phyloP scores from a whole-genome alignment of 495 filamentous ascomycete genomes.

The Talaromyces proteolyticus region DNA sequence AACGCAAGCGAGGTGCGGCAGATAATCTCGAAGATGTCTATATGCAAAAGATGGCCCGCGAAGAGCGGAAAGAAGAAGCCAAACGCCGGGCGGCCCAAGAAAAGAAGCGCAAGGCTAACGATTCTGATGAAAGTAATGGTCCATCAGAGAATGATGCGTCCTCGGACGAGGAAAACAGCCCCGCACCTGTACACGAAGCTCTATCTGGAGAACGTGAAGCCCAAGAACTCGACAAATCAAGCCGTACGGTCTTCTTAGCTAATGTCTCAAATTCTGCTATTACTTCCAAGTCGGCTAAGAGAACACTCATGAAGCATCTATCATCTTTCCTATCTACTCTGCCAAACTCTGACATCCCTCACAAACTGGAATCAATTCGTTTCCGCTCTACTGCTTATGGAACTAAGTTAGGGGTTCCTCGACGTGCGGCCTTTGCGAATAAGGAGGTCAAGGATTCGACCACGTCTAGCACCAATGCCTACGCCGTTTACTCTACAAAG shows the following conservation, averaged over 20 bases:
- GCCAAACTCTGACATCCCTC: conserved; percentile 35
- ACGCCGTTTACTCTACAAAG: conserved; percentile 75
- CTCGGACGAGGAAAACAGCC: conserved; percentile 20
- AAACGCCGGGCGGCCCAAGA: conserved; percentile 23
- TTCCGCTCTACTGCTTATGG: conserved; percentile 89
- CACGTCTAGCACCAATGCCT: conserved; percentile 90
- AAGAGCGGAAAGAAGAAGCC: conserved; percentile 46
- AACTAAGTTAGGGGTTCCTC: conserved; percentile 63
- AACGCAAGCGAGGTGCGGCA: conserved; percentile 67
- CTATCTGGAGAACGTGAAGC: conserved; percentile 29
- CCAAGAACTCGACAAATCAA: conserved; percentile 73
- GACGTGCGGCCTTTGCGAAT: conserved; percentile 81
- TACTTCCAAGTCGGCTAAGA: conserved; percentile 72
- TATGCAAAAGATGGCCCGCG: conserved; percentile 61
- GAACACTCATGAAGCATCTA: conserved; percentile 64
- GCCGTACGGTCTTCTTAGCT: conserved; percentile 85
- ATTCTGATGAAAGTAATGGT: conserved; percentile 9
- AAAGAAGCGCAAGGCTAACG: conserved; percentile 11
- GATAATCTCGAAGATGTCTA: conserved; percentile 77
- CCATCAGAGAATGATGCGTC: conserved; percentile 6
- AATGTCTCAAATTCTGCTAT: conserved; percentile 83
- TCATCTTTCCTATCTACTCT: conserved; percentile 47
- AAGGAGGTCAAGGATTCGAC: conserved; percentile 80
- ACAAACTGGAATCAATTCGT: conserved; percentile 81
- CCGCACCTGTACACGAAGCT: conserved; percentile 54